Conservation (phyloP, 805 yeast species). For the Teunomyces barrocoloradensis region DNA sequence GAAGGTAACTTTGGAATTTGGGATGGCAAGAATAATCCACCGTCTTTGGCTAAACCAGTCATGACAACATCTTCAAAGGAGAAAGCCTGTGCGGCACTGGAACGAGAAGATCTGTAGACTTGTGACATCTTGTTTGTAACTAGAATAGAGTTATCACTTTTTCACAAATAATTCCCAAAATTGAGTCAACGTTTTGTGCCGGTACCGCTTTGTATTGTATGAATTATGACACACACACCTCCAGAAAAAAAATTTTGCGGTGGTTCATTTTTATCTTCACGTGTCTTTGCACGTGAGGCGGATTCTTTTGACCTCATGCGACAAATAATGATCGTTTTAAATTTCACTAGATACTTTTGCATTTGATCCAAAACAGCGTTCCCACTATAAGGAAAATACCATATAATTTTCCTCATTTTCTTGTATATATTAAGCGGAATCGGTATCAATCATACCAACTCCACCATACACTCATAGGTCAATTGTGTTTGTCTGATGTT, state of each 20-base stretch:
- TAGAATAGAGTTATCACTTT: neutral
- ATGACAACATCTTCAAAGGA: conserved; percentile 81
- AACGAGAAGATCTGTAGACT: conserved; percentile 80
- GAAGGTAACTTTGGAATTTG: conserved; percentile 65
- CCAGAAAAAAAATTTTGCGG: neutral
- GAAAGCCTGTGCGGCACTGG: conserved; percentile 46
- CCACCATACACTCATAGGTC: neutral
- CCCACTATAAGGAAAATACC: neutral
- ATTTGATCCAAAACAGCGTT: neutral
- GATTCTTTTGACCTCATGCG: neutral
- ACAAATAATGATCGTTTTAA: neutral
- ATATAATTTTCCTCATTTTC: neutral
- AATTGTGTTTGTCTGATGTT: conserved; percentile 5
- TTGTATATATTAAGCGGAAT: neutral
- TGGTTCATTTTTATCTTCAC: neutral
- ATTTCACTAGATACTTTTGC: neutral
- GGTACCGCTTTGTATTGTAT: neutral
- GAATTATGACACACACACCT: neutral
- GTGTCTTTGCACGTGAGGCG: neutral
- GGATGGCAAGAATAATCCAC: conserved; percentile 91
- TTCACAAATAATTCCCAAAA: neutral
- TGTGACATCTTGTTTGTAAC: conserved; percentile 36
- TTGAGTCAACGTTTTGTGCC: conserved; percentile 3
- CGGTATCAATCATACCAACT: neutral
- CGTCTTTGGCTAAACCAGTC: conserved; percentile 93